phyloP scores from a whole-genome alignment of 768 basidiomycete species.

The Tulasnella sp. region DNA sequence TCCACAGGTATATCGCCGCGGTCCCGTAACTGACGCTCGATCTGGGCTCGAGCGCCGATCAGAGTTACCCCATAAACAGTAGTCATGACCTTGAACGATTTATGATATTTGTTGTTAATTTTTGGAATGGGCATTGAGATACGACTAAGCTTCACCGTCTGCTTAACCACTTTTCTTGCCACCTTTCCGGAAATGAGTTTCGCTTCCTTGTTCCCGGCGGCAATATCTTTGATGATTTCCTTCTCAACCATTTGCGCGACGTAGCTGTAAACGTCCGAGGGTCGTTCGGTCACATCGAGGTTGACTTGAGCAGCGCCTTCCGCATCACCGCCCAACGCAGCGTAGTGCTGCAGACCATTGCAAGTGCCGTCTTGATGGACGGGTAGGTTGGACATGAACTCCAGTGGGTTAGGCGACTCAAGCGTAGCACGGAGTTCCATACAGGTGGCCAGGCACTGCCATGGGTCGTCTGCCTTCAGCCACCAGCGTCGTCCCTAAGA shows the following conservation, averaged over 20 bases:
- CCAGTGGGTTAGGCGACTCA: slow-evolving; percentile 47
- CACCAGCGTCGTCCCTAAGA: slow-evolving; percentile 71
- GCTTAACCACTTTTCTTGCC: slow-evolving; percentile 90
- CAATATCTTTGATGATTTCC: slow-evolving; percentile 44
- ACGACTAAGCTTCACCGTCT: slow-evolving; percentile 69
- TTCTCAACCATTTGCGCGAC: slow-evolving; percentile 79
- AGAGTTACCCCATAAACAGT: slow-evolving; percentile 98
- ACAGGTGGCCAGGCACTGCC: slow-evolving; percentile 93
- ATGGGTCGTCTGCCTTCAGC: slow-evolving; percentile 84
- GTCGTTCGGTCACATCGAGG: slow-evolving; percentile 65
- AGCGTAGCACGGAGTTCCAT: slow-evolving; percentile 77
- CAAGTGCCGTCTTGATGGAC: slow-evolving; percentile 98
- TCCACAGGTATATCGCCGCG: slow-evolving; percentile 59
- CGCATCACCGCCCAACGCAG: slow-evolving; percentile 87
- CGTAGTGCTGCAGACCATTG: slow-evolving; percentile 97
- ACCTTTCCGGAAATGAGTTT: slow-evolving; percentile 60
- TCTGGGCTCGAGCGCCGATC: slow-evolving; percentile 88
- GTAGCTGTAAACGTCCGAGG: slow-evolving; percentile 89
- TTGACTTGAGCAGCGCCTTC: slow-evolving; percentile 89
- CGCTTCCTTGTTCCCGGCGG: slow-evolving; percentile 42
- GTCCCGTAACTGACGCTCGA: slow-evolving; percentile 75
- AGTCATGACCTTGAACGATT: slow-evolving; percentile 71
- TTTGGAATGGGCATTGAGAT: no score
- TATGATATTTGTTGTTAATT: no score
- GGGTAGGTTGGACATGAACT: slow-evolving; percentile 58